Base-by-base conservation (phyloP, 2,329 filamentous ascomycete species). In the Aureobasidium sp. region DNA sequence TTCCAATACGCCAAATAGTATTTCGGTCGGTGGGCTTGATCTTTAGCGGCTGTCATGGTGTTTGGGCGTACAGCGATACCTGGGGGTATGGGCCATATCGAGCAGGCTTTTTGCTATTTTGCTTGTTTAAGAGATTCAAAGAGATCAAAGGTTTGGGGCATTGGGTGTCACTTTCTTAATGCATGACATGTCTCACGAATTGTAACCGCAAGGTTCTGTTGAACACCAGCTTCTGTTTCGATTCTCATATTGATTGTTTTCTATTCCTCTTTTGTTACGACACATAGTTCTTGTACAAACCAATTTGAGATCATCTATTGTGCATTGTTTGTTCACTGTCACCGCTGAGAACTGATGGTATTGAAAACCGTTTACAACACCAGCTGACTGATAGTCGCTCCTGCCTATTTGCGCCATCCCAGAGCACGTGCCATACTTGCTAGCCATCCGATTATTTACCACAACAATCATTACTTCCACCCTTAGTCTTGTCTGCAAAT, bases 401-500 rank as follows among this genome's bases (percentile, higher is more conserved):
- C 21, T 44, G 21, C 41, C 21, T 13, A 4, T 37, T 37, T 37
- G 34, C 13, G 13, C 10, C 13, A 14, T 4, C 4, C 13, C 34
- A 37, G 34, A 37, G 13, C 34, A 37, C 5, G 11, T 37, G 34
- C 34, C 10, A 44, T 44, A 27, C 41, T 13, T 44, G 5, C 34
- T 13, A 13, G 10, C 3, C 3, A 14, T 14, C 21, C 1, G 8
- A n/a, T 48, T 6, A 48, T 39, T 61, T 62, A 37, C 63, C 47
- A 8, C 58, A 47, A 48, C 63, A 66, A 53, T 68, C 66, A 30
- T 68, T 65, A 51, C 71, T 72, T 0, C 69, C 67, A 9, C 63
- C 63, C 66, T 73, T 73, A 63, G 70, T 69, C 66, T 74, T 69
- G 61, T 69, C 69, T 10, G 72, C 72, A 72, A 79, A 81, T 45